A percentile compares a stretch with the other conserved stretches of the same genome.
These are phyloP conservation scores for Planoprotostelium fungivorum DNA, from an alignment of 78 protist species.

Conservation along the genomic window DNA sequence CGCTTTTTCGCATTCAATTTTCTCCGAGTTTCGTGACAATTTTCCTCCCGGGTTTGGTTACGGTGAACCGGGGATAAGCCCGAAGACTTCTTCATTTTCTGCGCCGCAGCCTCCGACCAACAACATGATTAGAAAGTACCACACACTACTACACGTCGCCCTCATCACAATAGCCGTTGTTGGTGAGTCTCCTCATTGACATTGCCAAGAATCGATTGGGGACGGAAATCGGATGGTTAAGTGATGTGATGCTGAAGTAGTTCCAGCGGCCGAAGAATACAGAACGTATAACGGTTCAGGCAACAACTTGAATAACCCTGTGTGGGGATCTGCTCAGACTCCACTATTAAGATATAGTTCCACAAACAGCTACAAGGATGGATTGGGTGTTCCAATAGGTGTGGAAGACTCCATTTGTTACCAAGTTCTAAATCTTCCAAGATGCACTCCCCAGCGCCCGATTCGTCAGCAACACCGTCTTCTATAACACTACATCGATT, in stretches of 20 bases:
- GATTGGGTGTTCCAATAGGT: neutral
- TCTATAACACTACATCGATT: slow-evolving; percentile 8
- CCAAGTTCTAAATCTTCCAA: slow-evolving; percentile 10
- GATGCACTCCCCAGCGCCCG: slow-evolving; percentile 16
- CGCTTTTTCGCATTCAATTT: too few species aligned
- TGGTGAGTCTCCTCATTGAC: too few species aligned
- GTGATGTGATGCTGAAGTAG: neutral
- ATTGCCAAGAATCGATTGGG: too few species aligned
- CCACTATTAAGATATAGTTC: slow-evolving; percentile 24
- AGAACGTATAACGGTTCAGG: slow-evolving; percentile 31
- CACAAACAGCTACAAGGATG: neutral
- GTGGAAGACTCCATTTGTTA: neutral
- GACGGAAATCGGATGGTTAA: too few species aligned
- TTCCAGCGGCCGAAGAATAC: slow-evolving; percentile 20
- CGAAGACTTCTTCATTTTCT: too few species aligned
- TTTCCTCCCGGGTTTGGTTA: too few species aligned
- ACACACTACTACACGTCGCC: too few species aligned
- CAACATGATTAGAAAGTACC: too few species aligned
- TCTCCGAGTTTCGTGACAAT: too few species aligned
- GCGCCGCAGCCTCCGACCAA: too few species aligned
- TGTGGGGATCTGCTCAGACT: neutral
- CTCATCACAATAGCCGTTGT: too few species aligned
- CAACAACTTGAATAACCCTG: slow-evolving; percentile 22
- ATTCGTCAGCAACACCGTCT: slow-evolving; percentile 25
- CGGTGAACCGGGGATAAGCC: too few species aligned